phyloP scores from a whole-genome alignment of 768 basidiomycete species.

The Neoboletus magnificus region DNA sequence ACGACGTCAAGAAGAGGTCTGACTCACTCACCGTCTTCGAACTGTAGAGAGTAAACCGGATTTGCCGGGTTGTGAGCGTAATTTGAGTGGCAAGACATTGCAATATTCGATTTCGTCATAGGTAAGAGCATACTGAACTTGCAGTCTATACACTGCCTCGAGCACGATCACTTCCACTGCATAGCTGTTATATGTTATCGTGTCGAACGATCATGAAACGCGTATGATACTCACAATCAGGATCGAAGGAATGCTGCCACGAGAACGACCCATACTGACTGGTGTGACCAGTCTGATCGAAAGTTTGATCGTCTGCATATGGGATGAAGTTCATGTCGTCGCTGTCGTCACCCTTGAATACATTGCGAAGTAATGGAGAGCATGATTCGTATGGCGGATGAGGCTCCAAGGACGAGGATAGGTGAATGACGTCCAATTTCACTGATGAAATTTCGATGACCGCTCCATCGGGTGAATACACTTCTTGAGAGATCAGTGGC shows the following conservation, averaged over 20 bases:
- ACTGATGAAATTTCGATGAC: slow-evolving; percentile 7
- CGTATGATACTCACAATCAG: slow-evolving; percentile 37
- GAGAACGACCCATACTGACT: slow-evolving; percentile 42
- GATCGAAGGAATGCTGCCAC: slow-evolving; percentile 47
- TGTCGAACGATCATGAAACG: slow-evolving; percentile 9
- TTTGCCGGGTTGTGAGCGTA: slow-evolving; percentile 28
- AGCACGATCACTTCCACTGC: slow-evolving; percentile 49
- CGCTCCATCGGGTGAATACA: slow-evolving; percentile 16
- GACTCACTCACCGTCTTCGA: slow-evolving; percentile 21
- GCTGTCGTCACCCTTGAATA: slow-evolving; percentile 57
- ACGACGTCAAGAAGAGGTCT: slow-evolving; percentile 21
- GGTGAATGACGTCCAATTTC: slow-evolving; percentile 15
- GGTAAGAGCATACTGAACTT: slow-evolving; percentile 35
- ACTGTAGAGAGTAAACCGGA: slow-evolving; percentile 25
- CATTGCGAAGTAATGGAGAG: slow-evolving; percentile 45
- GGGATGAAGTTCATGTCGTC: slow-evolving; percentile 58
- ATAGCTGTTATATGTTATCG: slow-evolving; percentile 15
- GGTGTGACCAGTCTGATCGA: slow-evolving; percentile 40
- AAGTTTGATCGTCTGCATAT: slow-evolving; percentile 56
- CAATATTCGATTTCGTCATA: slow-evolving; percentile 48
- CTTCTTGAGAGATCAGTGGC: slow-evolving; percentile 6
- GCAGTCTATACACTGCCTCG: slow-evolving; percentile 46
- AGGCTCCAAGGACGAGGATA: slow-evolving; percentile 17
- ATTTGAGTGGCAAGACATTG: slow-evolving; percentile 40
- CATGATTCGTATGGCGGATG: slow-evolving; percentile 55